Evolutionary conservation across 805 yeast genomes (phyloP).

Genomic region (Maudiozyma bulderi): DNA sequence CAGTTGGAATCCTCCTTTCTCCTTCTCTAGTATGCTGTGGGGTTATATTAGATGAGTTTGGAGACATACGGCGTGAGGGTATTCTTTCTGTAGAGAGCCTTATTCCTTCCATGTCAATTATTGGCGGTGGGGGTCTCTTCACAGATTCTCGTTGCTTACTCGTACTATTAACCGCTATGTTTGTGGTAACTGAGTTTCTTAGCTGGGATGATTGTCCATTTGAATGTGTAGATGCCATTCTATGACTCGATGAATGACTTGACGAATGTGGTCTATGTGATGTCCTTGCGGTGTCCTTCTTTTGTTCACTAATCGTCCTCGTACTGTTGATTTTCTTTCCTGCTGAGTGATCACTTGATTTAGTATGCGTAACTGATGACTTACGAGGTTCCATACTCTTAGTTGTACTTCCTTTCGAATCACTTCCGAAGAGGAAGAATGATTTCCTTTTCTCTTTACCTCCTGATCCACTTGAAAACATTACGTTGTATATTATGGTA

Average conservation of each 20-base stretch:
- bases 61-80: not conserved
- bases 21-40: not conserved
- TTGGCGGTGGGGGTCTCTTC: not conserved
- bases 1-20: not conserved
- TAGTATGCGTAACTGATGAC: too few species aligned
- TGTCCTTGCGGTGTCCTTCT: too few species aligned
- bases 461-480: slow-evolving; percentile 12
- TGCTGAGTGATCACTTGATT: too few species aligned
- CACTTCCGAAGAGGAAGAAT: slow-evolving; percentile 15
- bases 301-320: too few species aligned
- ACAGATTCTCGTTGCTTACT: not conserved
- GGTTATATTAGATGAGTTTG: not conserved
- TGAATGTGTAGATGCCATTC: not conserved
- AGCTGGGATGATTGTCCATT: not conserved
- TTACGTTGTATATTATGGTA: not conserved
- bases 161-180: not conserved
- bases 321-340: too few species aligned
- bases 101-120: not conserved
- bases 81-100: not conserved
- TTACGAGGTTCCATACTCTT: not conserved
- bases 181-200: not conserved
- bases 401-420: slow-evolving; percentile 8
- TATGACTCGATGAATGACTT: not conserved
- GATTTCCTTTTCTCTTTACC: slow-evolving; percentile 13
- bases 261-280: too few species aligned